Evolutionary conservation across 768 basidiomycete species (phyloP).

Genomic region (Kwoniella sp.): DNA sequence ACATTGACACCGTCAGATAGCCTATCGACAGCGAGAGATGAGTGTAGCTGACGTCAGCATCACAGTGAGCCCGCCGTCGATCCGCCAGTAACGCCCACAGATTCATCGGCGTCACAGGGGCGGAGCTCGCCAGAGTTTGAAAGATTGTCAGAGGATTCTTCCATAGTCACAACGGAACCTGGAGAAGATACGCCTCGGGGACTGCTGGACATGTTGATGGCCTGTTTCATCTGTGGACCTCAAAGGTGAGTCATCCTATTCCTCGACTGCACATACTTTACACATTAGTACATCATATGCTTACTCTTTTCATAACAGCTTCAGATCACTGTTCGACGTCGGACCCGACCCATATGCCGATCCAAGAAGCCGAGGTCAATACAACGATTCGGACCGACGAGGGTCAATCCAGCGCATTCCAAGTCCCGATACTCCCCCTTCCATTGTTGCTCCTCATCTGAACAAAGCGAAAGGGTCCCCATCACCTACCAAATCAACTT

Average conservation of each 20-base stretch:
- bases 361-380: neutral
- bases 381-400: neutral
- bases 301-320: too few species aligned
- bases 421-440: neutral
- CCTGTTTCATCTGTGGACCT: neutral
- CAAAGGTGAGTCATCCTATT: neutral
- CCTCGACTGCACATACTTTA: too few species aligned
- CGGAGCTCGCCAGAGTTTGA: too few species aligned
- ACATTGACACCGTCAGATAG: too few species aligned
- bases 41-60: neutral
- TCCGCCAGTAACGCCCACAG: too few species aligned
- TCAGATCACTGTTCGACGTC: neutral
- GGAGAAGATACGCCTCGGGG: too few species aligned
- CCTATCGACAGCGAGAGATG: too few species aligned
- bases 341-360: neutral
- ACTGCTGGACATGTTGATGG: neutral
- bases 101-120: too few species aligned
- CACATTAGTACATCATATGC: too few species aligned
- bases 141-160: neutral
- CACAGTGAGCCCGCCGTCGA: neutral
- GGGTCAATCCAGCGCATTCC: neutral
- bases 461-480: constrained; percentile 2
- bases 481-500: neutral
- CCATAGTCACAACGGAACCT: neutral
- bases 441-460: constrained; percentile 9